These are phyloP conservation scores for Prunus campanulata DNA, from an alignment of 306 rosid genomes.

Conservation along the genomic window DNA sequence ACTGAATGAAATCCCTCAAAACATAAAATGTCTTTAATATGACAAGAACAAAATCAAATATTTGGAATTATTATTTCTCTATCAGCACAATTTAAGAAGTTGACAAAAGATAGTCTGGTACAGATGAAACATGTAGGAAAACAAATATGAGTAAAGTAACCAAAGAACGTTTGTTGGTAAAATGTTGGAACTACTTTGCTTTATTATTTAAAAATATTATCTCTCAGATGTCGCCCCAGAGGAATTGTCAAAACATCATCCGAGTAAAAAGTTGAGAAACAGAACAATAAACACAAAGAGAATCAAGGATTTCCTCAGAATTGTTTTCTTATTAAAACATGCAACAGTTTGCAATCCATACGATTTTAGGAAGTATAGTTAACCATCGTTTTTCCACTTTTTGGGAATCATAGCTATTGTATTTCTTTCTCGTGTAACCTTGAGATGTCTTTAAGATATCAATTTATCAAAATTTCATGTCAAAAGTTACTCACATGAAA, in stretches of 20 bases:
- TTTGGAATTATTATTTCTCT: slow-evolving; percentile 1
- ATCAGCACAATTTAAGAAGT: not conserved
- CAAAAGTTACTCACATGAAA: slow-evolving; percentile 7
- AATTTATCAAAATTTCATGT: slow-evolving; percentile 1
- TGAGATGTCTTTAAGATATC: not conserved
- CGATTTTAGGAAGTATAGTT: not conserved
- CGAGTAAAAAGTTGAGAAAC: not conserved
- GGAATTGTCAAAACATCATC: not conserved
- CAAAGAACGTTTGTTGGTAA: not conserved
- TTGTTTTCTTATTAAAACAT: not conserved
- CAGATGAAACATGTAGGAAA: not conserved
- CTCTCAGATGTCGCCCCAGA: not conserved
- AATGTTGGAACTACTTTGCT: not conserved
- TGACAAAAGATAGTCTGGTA: not conserved
- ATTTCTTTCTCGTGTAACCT: not conserved
- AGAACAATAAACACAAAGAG: not conserved
- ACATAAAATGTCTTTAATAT: too few relatives aligned
- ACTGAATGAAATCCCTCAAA: not conserved
- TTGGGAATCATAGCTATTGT: not conserved
- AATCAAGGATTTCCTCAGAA: not conserved
- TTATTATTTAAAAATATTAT: not conserved
- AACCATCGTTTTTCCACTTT: not conserved
- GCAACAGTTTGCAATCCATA: not conserved
- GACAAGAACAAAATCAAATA: not conserved
- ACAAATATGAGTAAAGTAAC: not conserved